Percentiles rank a stretch among this genome's conserved stretches.
Evolutionary conservation across 345 rosid genomes (phyloP).

Genomic region (Trapa incisa): DNA sequence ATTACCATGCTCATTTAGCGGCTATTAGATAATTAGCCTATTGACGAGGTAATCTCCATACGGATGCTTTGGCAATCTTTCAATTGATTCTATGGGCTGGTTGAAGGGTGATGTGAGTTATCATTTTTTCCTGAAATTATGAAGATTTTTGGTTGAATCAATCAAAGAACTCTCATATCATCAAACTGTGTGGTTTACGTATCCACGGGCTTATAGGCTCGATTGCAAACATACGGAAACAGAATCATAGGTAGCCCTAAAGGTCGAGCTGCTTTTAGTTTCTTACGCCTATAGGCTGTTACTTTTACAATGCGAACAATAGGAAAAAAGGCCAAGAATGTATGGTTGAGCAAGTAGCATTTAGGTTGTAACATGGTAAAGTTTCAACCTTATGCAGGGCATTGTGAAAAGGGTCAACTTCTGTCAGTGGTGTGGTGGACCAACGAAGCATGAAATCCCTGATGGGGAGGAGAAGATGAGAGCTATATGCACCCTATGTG

Average conservation of each 20-base stretch:
- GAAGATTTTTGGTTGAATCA: background rate
- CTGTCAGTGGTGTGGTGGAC: constrained; percentile 97
- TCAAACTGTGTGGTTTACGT: too few species aligned
- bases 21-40: background rate
- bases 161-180: too few species aligned
- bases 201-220: too few species aligned
- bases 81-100: background rate
- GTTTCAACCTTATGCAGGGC: constrained; percentile 23
- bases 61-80: too few species aligned
- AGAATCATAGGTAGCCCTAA: background rate
- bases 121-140: background rate
- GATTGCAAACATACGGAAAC: too few species aligned
- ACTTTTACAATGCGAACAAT: background rate
- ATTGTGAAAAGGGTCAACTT: constrained; percentile 57
- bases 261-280: background rate
- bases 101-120: background rate
- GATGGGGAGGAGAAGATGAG: constrained; percentile 82
- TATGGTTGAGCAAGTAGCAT: background rate
- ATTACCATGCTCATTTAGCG: background rate
- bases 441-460: constrained; percentile 81
- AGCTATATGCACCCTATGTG: constrained; percentile 77
- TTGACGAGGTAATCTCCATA: background rate
- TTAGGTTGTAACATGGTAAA: background rate
- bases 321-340: background rate
- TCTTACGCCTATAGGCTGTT: background rate